Conservation (phyloP, 1,284 basidiomycete genomes). For the Salmacisia buchloeana region DNA sequence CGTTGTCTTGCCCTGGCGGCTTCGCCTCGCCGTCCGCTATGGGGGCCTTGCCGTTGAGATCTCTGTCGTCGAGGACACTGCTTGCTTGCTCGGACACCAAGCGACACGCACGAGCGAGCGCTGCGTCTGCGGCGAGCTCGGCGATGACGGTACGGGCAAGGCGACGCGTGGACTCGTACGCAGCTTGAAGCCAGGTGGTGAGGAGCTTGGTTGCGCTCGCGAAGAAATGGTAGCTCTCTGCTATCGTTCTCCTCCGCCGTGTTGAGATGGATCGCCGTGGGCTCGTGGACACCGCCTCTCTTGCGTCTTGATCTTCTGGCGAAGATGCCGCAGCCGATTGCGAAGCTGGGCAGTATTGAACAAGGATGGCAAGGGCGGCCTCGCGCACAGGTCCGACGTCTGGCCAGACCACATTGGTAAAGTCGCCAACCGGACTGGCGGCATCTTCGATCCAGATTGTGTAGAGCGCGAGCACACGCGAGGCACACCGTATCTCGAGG, state of each 20-base stretch:
- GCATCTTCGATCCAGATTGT: constrained; percentile 2
- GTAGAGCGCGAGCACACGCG: not conserved
- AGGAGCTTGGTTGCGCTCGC: not conserved
- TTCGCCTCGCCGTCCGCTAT: too few relatives aligned
- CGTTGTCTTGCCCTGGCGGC: too few relatives aligned
- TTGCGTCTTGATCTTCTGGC: not conserved
- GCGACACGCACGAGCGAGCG: too few relatives aligned
- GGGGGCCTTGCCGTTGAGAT: too few relatives aligned
- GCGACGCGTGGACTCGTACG: not conserved
- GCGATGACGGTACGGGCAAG: too few relatives aligned
- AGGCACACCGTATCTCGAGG: not conserved
- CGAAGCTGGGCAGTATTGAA: not conserved
- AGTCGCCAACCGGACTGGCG: not conserved
- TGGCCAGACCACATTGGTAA: not conserved
- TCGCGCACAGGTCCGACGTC: not conserved
- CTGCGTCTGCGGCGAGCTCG: too few relatives aligned
- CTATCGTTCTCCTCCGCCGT: too few relatives aligned
- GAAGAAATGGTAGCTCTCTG: not conserved
- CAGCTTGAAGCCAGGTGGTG: not conserved
- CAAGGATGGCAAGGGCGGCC: not conserved
- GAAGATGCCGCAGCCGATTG: not conserved
- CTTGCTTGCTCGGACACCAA: too few relatives aligned
- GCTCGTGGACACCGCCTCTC: not conserved
- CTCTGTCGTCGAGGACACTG: too few relatives aligned
- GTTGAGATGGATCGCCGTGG: not conserved